Evolutionary conservation across 176 grass and related monocot genomes (phyloP).

Genomic region (Bolboschoenus planiculmis): DNA sequence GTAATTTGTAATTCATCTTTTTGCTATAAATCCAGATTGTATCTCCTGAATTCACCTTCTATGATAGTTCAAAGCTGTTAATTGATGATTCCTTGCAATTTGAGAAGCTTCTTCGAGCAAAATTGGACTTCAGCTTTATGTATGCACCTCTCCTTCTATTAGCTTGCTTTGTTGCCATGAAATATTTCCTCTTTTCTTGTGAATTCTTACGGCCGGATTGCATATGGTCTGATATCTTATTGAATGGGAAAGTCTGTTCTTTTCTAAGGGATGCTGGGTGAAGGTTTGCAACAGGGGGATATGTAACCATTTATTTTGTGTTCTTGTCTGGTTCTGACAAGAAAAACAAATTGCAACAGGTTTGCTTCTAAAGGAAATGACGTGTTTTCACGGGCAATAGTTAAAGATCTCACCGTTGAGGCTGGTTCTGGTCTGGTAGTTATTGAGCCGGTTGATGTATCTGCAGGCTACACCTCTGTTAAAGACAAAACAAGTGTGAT

Average conservation of each 20-base stretch:
- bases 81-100: slow-evolving; percentile 85
- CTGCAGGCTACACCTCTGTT: slow-evolving; percentile 84
- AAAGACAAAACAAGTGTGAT: slow-evolving; percentile 78
- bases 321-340: background rate
- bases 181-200: background rate
- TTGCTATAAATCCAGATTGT: slow-evolving; percentile 49
- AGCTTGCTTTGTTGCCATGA: background rate
- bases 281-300: background rate
- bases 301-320: background rate
- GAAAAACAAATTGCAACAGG: slow-evolving; percentile 43
- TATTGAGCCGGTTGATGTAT: slow-evolving; percentile 88
- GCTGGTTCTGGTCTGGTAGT: slow-evolving; percentile 85
- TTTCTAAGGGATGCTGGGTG: background rate
- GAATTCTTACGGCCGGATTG: background rate
- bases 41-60: slow-evolving; percentile 91
- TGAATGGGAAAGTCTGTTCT: slow-evolving; percentile 1
- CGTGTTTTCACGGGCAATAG: slow-evolving; percentile 62
- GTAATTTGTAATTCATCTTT: background rate
- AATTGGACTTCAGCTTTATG: slow-evolving; percentile 99
- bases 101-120: slow-evolving; percentile 91
- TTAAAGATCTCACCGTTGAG: slow-evolving; percentile 87
- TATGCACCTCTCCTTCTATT: slow-evolving; percentile 29
- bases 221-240: slow-evolving; percentile 16
- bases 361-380: slow-evolving; percentile 98
- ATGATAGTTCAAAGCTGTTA: slow-evolving; percentile 78